Conservation (phyloP, 1,284 basidiomycete species). For the Xerocomus cyaneibrunnescens region DNA sequence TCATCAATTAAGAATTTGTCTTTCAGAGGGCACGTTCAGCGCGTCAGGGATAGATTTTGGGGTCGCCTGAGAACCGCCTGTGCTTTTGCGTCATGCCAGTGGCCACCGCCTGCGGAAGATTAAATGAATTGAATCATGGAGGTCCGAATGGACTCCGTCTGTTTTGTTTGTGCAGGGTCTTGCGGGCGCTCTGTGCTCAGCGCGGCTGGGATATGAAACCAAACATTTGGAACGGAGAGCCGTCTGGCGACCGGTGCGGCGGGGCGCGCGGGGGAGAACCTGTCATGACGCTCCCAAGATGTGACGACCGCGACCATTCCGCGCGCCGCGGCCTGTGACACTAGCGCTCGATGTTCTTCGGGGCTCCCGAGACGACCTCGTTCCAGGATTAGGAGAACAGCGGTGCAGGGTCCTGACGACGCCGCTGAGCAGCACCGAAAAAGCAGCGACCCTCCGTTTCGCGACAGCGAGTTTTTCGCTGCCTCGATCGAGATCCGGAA, state of each 20-base stretch:
- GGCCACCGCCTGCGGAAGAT: neutral
- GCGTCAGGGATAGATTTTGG: neutral
- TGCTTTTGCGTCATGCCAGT: neutral
- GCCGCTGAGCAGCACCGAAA: constrained; percentile 31
- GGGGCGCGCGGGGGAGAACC: neutral
- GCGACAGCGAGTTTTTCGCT: constrained; percentile 27
- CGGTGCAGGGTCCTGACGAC: constrained; percentile 29
- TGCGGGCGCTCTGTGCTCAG: neutral
- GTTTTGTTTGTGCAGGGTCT: neutral
- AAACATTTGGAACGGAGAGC: neutral
- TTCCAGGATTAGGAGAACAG: constrained; percentile 13
- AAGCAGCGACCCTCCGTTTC: constrained; percentile 33
- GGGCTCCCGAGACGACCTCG: constrained; percentile 8
- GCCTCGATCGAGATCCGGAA: constrained; percentile 31
- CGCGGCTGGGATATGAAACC: neutral
- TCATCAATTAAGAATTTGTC: neutral
- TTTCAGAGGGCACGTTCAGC: neutral
- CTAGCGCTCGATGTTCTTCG: constrained; percentile 8
- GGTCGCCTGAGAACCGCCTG: neutral
- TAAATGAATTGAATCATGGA: no score
- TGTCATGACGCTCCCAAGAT: neutral
- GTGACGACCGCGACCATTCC: constrained; percentile 27
- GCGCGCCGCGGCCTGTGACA: constrained; percentile 16
- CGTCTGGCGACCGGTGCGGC: neutral
- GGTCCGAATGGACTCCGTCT: neutral